A percentile compares a stretch with the other conserved stretches of the same genome.
These are phyloP conservation scores for Dinochytrium kinnereticum DNA, from an alignment of 371 early-diverging fungal species.

Conservation along the genomic window DNA sequence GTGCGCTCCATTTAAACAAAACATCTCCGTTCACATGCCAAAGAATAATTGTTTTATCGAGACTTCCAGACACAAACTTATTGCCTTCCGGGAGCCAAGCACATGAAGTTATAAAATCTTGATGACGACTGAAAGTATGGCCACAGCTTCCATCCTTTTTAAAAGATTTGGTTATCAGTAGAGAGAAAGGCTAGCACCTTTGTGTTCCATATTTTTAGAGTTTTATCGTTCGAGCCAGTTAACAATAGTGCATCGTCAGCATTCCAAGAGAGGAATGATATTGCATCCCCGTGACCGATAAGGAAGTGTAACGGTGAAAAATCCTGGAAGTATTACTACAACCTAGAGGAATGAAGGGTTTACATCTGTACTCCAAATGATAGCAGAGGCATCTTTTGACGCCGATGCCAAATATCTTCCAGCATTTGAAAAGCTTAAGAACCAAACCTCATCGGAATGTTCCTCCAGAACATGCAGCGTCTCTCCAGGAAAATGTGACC, in stretches of 20 bases:
- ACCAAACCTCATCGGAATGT: slow-evolving; percentile 96
- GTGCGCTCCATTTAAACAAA: slow-evolving; percentile 70
- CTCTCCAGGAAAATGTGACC: slow-evolving; percentile 57
- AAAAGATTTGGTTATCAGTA: too few relatives aligned
- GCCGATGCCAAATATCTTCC: slow-evolving; percentile 89
- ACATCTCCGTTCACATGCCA: slow-evolving; percentile 76
- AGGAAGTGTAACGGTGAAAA: slow-evolving; percentile 56
- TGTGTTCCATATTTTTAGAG: slow-evolving; percentile 82
- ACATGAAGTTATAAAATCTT: slow-evolving; percentile 78
- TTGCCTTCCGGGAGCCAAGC: slow-evolving; percentile 81
- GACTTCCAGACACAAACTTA: slow-evolving; percentile 78
- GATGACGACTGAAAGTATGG: slow-evolving; percentile 63
- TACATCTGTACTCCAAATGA: slow-evolving; percentile 86
- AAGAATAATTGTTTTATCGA: slow-evolving; percentile 75
- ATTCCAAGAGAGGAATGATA: slow-evolving; percentile 88
- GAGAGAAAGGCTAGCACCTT: too few relatives aligned
- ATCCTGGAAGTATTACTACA: slow-evolving; percentile 27
- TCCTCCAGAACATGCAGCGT: slow-evolving; percentile 71
- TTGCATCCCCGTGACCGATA: slow-evolving; percentile 65
- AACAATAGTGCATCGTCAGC: slow-evolving; percentile 79
- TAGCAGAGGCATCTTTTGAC: slow-evolving; percentile 83
- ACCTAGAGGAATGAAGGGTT: background rate
- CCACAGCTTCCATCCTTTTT: slow-evolving; percentile 64
- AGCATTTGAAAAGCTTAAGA: slow-evolving; percentile 84
- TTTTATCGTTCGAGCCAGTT: slow-evolving; percentile 80